Evolutionary conservation across 2,329 filamentous ascomycete genomes (phyloP).

Genomic region (Sphaceloma murrayae): DNA sequence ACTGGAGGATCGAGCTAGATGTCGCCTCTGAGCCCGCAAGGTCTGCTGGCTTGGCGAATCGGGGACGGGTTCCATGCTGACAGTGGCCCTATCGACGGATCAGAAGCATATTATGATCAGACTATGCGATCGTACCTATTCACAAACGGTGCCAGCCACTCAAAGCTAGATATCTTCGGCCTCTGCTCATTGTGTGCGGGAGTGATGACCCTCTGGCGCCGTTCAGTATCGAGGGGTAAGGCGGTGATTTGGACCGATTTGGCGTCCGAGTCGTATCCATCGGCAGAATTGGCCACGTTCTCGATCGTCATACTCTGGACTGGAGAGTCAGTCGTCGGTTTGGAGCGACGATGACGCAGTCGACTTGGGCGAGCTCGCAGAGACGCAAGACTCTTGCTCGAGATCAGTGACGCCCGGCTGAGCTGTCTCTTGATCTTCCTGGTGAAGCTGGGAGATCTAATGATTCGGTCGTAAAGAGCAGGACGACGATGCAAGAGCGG

Average conservation of each 20-base stretch:
- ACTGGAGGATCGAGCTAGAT: not conserved
- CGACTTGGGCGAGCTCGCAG: not conserved
- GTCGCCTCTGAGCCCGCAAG: not conserved
- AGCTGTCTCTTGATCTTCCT: conserved; percentile 23
- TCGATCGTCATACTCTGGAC: not conserved
- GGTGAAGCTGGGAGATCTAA: conserved; percentile 23
- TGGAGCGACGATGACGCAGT: conserved; percentile 8
- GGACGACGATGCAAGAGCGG: conserved; percentile 19
- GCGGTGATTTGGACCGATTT: not conserved
- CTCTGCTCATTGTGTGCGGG: not conserved
- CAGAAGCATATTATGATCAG: too few species aligned
- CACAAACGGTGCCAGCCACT: conserved; percentile 19
- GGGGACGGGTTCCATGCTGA: not conserved
- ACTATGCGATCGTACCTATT: too few species aligned
- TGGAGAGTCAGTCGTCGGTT: not conserved
- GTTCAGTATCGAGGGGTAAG: not conserved
- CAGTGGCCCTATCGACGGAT: not conserved
- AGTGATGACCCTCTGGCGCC: not conserved
- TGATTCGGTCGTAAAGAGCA: conserved; percentile 19
- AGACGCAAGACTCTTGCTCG: conserved; percentile 5
- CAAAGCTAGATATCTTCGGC: conserved; percentile 15
- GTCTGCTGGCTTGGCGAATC: not conserved
- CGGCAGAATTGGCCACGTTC: not conserved
- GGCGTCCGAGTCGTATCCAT: conserved; percentile 15
- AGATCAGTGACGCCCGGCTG: conserved; percentile 13